Conservation (phyloP, 306 rosid genomes). For the Rosa chinensis region DNA sequence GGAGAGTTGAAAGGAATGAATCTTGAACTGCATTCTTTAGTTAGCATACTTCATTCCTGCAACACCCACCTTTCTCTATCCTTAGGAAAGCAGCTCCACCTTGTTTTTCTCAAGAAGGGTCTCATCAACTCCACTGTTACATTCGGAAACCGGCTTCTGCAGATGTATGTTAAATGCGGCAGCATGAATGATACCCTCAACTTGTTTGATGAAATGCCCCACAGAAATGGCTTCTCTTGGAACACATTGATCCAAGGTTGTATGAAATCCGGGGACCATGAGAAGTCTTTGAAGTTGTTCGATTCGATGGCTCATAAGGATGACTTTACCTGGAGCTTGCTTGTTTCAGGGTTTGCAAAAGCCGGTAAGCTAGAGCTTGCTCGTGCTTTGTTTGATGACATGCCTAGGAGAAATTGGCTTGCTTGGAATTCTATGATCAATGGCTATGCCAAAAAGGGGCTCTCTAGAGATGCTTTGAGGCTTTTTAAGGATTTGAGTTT, state of each 20-base stretch:
- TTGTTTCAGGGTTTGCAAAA: conserved; percentile 58
- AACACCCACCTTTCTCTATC: conserved; percentile 31
- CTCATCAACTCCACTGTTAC: conserved; percentile 38
- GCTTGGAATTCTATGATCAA: conserved; percentile 74
- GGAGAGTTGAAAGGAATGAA: conserved; percentile 15
- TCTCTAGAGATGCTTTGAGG: conserved; percentile 44
- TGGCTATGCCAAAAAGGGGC: conserved; percentile 57
- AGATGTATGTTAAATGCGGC: conserved; percentile 44
- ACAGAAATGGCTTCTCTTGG: conserved; percentile 60
- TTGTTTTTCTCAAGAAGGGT: conserved; percentile 58
- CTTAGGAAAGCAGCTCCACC: conserved; percentile 58
- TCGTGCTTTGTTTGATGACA: conserved; percentile 46
- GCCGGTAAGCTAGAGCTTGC: conserved; percentile 50
- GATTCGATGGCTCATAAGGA: conserved; percentile 54
- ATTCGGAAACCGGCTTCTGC: conserved; percentile 64
- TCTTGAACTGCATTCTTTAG: conserved; percentile 42
- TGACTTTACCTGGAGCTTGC: conserved; percentile 55
- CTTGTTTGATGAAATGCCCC: conserved; percentile 69
- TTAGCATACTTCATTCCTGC: conserved; percentile 42
- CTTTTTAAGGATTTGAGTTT: conserved; percentile 61
- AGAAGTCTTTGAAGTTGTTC: conserved; percentile 51
- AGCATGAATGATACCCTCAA: conserved; percentile 37
- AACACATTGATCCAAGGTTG: conserved; percentile 55
- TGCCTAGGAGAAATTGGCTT: conserved; percentile 54
- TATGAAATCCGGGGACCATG: conserved; percentile 46